Conservation (phyloP, 2,329 filamentous ascomycete species). For the Leptodontidium sp. region DNA sequence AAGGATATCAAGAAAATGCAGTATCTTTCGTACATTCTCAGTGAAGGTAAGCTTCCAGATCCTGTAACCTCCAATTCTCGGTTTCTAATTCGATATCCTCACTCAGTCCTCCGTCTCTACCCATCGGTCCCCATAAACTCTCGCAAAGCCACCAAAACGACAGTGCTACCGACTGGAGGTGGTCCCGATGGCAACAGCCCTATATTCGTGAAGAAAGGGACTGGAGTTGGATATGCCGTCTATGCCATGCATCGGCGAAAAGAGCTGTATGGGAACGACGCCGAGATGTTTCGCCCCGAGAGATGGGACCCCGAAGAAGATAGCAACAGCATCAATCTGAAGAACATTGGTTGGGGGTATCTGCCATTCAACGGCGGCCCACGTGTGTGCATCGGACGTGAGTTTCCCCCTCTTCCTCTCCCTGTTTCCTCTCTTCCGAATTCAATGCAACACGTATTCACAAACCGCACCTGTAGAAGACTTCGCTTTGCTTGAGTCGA, state of each 20-base stretch:
- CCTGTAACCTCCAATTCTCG: neutral
- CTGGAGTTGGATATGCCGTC: neutral
- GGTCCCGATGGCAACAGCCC: neutral
- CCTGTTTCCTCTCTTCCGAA: too few relatives aligned
- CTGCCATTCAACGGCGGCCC: conserved; percentile 2
- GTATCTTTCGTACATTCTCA: neutral
- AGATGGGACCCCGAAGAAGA: neutral
- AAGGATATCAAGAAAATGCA: conserved; percentile 6
- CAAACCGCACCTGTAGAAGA: neutral
- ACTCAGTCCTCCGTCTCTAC: neutral
- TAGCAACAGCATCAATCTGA: neutral
- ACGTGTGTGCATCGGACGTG: neutral
- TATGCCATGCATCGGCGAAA: conserved; percentile 1
- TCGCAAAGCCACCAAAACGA: neutral
- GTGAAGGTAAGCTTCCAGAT: neutral
- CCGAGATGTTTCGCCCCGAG: neutral
- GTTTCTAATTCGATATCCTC: neutral
- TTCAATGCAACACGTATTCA: neutral
- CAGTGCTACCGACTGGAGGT: neutral
- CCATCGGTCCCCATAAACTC: neutral
- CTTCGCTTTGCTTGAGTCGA: neutral
- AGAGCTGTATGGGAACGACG: neutral
- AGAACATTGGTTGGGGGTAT: neutral
- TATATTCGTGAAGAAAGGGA: neutral
- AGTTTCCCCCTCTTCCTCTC: neutral